Evolutionary conservation across 306 rosid species (phyloP), one percentile per base, ranked within the genome.

Genomic region (Quercus wislizeni): DNA sequence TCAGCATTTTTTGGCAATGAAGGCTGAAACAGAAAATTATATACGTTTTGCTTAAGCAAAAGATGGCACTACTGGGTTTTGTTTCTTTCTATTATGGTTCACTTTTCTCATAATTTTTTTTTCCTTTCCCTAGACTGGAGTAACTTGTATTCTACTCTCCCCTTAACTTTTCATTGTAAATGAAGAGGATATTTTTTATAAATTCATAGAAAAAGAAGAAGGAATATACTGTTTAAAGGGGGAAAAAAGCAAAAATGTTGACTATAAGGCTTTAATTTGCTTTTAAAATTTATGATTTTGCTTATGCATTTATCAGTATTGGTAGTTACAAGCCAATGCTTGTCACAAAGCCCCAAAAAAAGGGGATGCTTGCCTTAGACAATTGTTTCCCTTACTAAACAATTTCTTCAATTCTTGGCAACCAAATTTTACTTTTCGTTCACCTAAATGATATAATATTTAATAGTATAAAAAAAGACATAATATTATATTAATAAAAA

Each of bases 351-450:
- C n/a, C 72, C 18, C 28, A 30, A 23, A 38, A 35, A 35, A 68
- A 33, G 35, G 27, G 72, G 52, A 73, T 81, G 85, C 86, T 87
- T 83, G 84, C 76, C 87, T 70, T 83, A 30, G 81, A 86, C 83
- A 87, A 78, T 55, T 80, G 78, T 86, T 74, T 87, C 88, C 75
- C 68, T 85, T 85, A 55, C 12, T 56, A 49, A 79, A 73, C 86
- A 74, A 79, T 89, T 89, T 87, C 94, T 88, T 94, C 88, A 86
- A 84, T 79, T 89, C 89, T 81, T 76, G 89, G 91, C 93, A 89
- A 88, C 94, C 94, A 81, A 92, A 82, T 87, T 79, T 89, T 81
- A 83, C 88, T 87, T 89, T 80, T 76, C 92, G 30, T 89, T 85
- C 85, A 86, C 91, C 96, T 85, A 89, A 77, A 85, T 83, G 27